These are phyloP conservation scores for Globisporangium megalacanthum DNA, from an alignment of 352 stramenopile genomes.

Conservation along the genomic window DNA sequence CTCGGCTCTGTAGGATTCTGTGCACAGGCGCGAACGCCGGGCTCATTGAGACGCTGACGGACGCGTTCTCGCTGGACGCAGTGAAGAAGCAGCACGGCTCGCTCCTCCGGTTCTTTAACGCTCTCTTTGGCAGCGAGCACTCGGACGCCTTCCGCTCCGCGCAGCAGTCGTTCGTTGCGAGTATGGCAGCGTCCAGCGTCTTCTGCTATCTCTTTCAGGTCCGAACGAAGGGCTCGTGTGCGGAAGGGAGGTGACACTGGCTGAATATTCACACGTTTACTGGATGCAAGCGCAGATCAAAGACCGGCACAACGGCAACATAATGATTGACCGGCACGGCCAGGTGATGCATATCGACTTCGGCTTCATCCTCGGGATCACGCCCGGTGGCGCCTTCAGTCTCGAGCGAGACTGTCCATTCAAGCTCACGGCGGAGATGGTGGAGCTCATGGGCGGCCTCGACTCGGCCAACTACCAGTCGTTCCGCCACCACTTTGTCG, in stretches of 20 bases:
- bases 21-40: slow-evolving; percentile 84
- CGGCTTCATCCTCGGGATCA: slow-evolving; percentile 94
- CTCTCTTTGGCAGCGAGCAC: slow-evolving; percentile 57
- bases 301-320: slow-evolving; percentile 96
- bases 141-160: slow-evolving; percentile 57
- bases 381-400: slow-evolving; percentile 89
- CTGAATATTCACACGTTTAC: not conserved
- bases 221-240: too few species aligned
- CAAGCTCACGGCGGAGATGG: slow-evolving; percentile 94
- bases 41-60: slow-evolving; percentile 89
- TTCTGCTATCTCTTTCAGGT: slow-evolving; percentile 90
- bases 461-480: slow-evolving; percentile 65
- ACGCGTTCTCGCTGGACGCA: slow-evolving; percentile 90
- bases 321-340: slow-evolving; percentile 90
- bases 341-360: slow-evolving; percentile 97
- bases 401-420: slow-evolving; percentile 92
- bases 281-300: slow-evolving; percentile 53
- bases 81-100: slow-evolving; percentile 83
- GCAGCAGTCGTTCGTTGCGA: slow-evolving; percentile 87
- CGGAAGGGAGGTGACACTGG: not conserved
- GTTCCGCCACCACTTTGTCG: slow-evolving; percentile 86
- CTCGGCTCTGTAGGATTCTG: slow-evolving; percentile 49
- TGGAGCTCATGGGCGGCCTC: slow-evolving; percentile 88
- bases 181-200: slow-evolving; percentile 90
- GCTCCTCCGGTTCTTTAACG: slow-evolving; percentile 36